These are phyloP conservation scores for Ascomycota sp. DNA, from an alignment of 2,329 filamentous ascomycete genomes.

Conservation along the genomic window DNA sequence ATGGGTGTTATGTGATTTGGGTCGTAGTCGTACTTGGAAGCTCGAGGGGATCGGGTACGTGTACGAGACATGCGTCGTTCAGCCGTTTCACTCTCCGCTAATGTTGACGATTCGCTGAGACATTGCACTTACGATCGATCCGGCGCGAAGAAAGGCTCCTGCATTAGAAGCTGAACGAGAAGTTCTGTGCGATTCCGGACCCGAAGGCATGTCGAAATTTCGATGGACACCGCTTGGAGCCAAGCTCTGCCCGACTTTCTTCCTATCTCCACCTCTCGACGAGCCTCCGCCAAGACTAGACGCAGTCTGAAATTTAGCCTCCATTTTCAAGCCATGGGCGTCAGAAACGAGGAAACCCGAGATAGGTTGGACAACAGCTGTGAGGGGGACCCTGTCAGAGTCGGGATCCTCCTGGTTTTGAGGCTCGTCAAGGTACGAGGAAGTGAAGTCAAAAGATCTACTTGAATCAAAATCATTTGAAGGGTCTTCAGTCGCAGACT, in stretches of 20 bases:
- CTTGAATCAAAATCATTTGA: slow-evolving; percentile 9
- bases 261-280: slow-evolving; percentile 30
- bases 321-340: slow-evolving; percentile 18
- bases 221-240: slow-evolving; percentile 27
- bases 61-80: slow-evolving; percentile 47
- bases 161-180: slow-evolving; percentile 44
- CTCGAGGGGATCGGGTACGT: slow-evolving; percentile 36
- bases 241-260: slow-evolving; percentile 24
- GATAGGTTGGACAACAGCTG: slow-evolving; percentile 33
- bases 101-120: slow-evolving; percentile 96
- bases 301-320: slow-evolving; percentile 37
- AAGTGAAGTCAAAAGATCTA: slow-evolving; percentile 11
- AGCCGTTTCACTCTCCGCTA: slow-evolving; percentile 63
- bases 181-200: slow-evolving; percentile 27
- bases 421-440: slow-evolving; percentile 14
- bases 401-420: slow-evolving; percentile 21
- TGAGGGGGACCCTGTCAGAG: slow-evolving; percentile 38
- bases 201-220: slow-evolving; percentile 36
- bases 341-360: slow-evolving; percentile 24
- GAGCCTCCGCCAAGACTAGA: slow-evolving; percentile 35
- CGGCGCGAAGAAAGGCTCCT: slow-evolving; percentile 45
- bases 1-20: slow-evolving; percentile 12
- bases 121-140: slow-evolving; percentile 66
- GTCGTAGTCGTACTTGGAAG: slow-evolving; percentile 13
- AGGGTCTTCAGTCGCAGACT: slow-evolving; percentile 6